Percentiles rank a stretch among this genome's conserved stretches.
These are phyloP conservation scores for Metarhizium humberi DNA, from an alignment of 2,329 filamentous ascomycete genomes.

Conservation along the genomic window DNA sequence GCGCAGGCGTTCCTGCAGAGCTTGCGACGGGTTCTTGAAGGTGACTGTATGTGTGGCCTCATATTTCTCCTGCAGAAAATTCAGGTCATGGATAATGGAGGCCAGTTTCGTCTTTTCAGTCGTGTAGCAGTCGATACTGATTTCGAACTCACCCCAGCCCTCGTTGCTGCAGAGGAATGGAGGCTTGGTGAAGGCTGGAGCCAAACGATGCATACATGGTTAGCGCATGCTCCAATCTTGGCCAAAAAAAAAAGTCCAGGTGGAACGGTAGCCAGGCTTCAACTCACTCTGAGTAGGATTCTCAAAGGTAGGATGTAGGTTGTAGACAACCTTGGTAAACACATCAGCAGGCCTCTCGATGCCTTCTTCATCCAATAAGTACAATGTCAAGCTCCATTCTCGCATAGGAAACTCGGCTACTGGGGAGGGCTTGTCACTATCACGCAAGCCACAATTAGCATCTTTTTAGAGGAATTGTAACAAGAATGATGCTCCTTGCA, in stretches of 20 bases:
- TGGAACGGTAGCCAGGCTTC: slow-evolving; percentile 9
- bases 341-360: slow-evolving; percentile 73
- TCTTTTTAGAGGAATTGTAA: neutral
- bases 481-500: neutral
- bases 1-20: slow-evolving; percentile 67
- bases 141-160: slow-evolving; percentile 98
- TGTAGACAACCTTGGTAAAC: slow-evolving; percentile 90
- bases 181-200: slow-evolving; percentile 64
- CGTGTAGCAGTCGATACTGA: slow-evolving; percentile 74
- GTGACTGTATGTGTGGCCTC: slow-evolving; percentile 71
- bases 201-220: neutral
- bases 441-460: slow-evolving; percentile 6
- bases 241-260: neutral
- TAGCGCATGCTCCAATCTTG: neutral
- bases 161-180: slow-evolving; percentile 89
- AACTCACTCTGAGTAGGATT: slow-evolving; percentile 74
- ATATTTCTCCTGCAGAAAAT: slow-evolving; percentile 76
- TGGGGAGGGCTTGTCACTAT: slow-evolving; percentile 68
- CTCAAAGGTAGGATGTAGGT: slow-evolving; percentile 87
- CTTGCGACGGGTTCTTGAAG: slow-evolving; percentile 89
- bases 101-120: slow-evolving; percentile 80
- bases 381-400: slow-evolving; percentile 82
- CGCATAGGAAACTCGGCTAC: slow-evolving; percentile 88
- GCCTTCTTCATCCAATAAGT: slow-evolving; percentile 74
- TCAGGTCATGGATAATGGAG: slow-evolving; percentile 73